These are phyloP conservation scores for Aureobasidium sp. DNA, from an alignment of 2,329 filamentous ascomycete genomes.

Conservation along the genomic window DNA sequence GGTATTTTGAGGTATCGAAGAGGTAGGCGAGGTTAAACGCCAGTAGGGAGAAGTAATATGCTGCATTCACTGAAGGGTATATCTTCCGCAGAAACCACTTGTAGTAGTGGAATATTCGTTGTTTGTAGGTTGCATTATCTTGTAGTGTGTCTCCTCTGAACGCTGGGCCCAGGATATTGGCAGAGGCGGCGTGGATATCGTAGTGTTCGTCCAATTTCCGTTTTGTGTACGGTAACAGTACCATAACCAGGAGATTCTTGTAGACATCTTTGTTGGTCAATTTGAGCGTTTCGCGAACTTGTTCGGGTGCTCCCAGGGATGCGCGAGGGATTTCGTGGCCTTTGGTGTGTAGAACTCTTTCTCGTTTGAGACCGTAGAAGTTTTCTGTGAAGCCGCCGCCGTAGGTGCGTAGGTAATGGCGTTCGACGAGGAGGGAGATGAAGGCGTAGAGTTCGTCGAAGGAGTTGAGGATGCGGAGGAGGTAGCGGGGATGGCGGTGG, in stretches of 20 bases:
- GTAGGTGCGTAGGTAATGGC: slow-evolving; percentile 82
- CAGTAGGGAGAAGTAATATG: slow-evolving; percentile 83
- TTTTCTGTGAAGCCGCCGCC: slow-evolving; percentile 94
- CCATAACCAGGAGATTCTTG: slow-evolving; percentile 79
- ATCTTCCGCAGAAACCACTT: slow-evolving; percentile 84
- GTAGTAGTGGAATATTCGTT: slow-evolving; percentile 72
- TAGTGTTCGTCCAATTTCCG: slow-evolving; percentile 88
- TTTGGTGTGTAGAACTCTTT: slow-evolving; percentile 63
- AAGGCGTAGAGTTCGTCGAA: slow-evolving; percentile 95
- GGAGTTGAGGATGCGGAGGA: slow-evolving; percentile 88
- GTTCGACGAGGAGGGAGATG: slow-evolving; percentile 76
- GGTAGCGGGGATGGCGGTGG: slow-evolving; percentile 88
- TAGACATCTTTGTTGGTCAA: slow-evolving; percentile 68
- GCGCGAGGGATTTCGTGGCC: slow-evolving; percentile 79
- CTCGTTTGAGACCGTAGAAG: slow-evolving; percentile 95
- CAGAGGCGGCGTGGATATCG: slow-evolving; percentile 73
- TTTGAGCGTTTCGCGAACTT: slow-evolving; percentile 69
- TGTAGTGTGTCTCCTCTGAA: slow-evolving; percentile 57
- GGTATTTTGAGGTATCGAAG: slow-evolving; percentile 84
- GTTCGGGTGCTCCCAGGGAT: slow-evolving; percentile 58
- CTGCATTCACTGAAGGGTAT: slow-evolving; percentile 86
- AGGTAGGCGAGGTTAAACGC: slow-evolving; percentile 91
- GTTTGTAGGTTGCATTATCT: slow-evolving; percentile 58
- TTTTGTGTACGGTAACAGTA: slow-evolving; percentile 89
- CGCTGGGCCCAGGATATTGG: slow-evolving; percentile 49